Evolutionary conservation across 2,329 filamentous ascomycete genomes (phyloP).

Genomic region (Ceratocystis albifundus): DNA sequence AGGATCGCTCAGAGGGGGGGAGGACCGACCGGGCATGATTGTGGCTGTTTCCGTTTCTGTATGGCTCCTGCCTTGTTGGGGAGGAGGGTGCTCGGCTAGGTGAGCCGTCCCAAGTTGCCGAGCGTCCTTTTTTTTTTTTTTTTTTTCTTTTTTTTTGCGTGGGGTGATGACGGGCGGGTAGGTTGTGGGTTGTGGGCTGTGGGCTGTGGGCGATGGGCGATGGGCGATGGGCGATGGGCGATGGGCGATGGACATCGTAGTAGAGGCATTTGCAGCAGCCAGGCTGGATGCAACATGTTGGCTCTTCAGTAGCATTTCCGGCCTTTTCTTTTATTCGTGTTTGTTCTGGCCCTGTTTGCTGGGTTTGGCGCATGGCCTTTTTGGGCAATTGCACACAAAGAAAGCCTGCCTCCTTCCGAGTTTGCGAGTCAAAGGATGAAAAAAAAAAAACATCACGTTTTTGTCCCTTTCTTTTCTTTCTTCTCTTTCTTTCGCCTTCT

Average conservation of each 20-base stretch:
- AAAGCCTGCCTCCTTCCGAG: constrained; percentile 2
- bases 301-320: not conserved
- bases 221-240: not conserved
- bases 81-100: not conserved
- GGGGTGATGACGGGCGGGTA: too few species aligned
- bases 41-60: constrained; percentile 1
- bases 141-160: not conserved
- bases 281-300: not conserved
- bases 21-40: not conserved
- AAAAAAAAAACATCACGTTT: not conserved
- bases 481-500: not conserved
- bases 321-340: not conserved
- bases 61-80: constrained; percentile 1
- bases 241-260: not conserved
- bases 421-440: not conserved
- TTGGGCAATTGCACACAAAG: constrained; percentile 1
- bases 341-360: not conserved
- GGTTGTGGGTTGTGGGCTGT: too few species aligned
- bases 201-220: too few species aligned
- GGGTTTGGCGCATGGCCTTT: not conserved
- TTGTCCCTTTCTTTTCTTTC: not conserved
- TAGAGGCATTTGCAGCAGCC: not conserved
- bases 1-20: not conserved
- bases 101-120: not conserved
- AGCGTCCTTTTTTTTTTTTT: not conserved